These are phyloP conservation scores for Mucor lusitanicus DNA, from an alignment of 371 early-diverging fungal genomes.

Conservation along the genomic window DNA sequence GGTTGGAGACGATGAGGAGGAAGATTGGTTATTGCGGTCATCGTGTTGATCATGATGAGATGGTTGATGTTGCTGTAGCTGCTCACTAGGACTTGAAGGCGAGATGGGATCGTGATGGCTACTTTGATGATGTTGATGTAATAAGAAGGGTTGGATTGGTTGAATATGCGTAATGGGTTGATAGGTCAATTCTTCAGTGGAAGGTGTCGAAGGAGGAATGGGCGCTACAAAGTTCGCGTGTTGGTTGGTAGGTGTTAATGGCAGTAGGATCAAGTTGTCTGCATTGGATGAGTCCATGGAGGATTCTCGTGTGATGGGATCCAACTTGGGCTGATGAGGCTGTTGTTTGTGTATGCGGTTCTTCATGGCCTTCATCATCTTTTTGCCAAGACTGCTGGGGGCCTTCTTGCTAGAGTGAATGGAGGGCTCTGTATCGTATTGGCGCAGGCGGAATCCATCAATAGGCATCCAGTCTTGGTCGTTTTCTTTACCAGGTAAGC, in stretches of 20 bases:
- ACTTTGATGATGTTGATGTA: constrained; percentile 22
- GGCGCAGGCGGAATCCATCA: constrained; percentile 29
- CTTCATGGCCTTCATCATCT: constrained; percentile 43
- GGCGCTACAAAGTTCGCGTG: constrained; percentile 7
- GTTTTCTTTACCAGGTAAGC: constrained; percentile 9
- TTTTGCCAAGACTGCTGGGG: constrained; percentile 28
- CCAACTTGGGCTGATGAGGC: background rate
- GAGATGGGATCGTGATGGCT: constrained; percentile 21
- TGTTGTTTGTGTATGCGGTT: background rate
- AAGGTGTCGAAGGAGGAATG: constrained; percentile 4
- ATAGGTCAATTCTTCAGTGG: background rate
- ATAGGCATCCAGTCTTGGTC: constrained; percentile 47
- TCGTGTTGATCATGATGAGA: background rate
- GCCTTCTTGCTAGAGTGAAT: constrained; percentile 12
- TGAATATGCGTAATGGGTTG: constrained; percentile 1
- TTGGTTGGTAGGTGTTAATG: background rate
- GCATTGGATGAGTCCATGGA: constrained; percentile 76
- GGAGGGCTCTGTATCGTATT: constrained; percentile 36
- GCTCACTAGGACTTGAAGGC: background rate
- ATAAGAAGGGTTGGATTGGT: constrained; percentile 15
- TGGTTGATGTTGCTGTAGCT: background rate
- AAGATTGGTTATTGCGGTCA: background rate
- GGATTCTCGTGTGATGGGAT: constrained; percentile 3
- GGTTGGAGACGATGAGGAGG: background rate
- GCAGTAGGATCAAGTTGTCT: constrained; percentile 62